A percentile compares a stretch with the other conserved stretches of the same genome.
These are phyloP conservation scores for Combretum micranthum DNA, from an alignment of 345 rosid genomes.

Conservation along the genomic window DNA sequence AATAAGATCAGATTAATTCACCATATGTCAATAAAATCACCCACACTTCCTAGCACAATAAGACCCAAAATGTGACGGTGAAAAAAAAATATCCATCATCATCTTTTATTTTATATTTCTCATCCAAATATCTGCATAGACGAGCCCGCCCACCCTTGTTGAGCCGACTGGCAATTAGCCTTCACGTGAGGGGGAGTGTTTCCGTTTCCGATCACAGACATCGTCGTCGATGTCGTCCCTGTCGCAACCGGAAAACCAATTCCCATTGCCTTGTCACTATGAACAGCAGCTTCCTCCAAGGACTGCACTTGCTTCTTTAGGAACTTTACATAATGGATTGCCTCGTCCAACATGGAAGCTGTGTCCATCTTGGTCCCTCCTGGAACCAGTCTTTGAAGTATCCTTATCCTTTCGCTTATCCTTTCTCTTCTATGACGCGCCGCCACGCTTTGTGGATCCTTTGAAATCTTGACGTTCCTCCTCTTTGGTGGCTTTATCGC, in stretches of 20 bases:
- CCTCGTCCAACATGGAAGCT: slow-evolving; percentile 92
- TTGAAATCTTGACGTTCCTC: slow-evolving; percentile 80
- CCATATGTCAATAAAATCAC: too few species aligned
- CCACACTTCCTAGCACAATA: too few species aligned
- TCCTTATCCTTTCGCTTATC: slow-evolving; percentile 85
- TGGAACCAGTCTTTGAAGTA: slow-evolving; percentile 90
- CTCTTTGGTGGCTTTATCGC: slow-evolving; percentile 81
- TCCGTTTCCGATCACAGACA: slow-evolving; percentile 20
- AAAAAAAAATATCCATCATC: slow-evolving; percentile 1
- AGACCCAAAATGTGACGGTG: neutral
- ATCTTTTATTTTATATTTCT: slow-evolving; percentile 1
- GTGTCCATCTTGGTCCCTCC: slow-evolving; percentile 99
- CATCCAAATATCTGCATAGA: slow-evolving; percentile 56
- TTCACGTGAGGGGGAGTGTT: slow-evolving; percentile 35
- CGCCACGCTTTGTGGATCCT: slow-evolving; percentile 94
- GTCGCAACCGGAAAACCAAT: slow-evolving; percentile 23
- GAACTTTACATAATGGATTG: slow-evolving; percentile 86
- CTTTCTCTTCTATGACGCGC: slow-evolving; percentile 84
- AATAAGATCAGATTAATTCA: too few species aligned
- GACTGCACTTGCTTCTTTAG: slow-evolving; percentile 79
- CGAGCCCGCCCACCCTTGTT: slow-evolving; percentile 17
- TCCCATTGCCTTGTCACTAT: slow-evolving; percentile 18
- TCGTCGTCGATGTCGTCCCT: neutral
- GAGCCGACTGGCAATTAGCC: slow-evolving; percentile 43
- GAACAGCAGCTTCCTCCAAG: slow-evolving; percentile 57